Evolutionary conservation across 345 rosid species (phyloP).

Genomic region (Citrus sp.): DNA sequence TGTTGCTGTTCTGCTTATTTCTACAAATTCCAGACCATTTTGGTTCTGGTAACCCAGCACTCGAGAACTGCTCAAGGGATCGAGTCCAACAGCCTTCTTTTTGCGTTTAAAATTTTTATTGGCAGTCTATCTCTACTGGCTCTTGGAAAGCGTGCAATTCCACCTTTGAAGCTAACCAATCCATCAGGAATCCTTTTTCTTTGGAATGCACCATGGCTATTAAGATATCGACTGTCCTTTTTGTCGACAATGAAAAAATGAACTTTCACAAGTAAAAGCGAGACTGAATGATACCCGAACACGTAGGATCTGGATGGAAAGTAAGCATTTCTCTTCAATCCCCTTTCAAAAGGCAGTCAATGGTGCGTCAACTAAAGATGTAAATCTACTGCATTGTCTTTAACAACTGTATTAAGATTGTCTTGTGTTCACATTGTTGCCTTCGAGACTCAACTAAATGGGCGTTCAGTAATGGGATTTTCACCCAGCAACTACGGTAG

Average conservation of each 20-base stretch:
- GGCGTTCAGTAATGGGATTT: neutral
- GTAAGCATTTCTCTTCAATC: conserved; percentile 6
- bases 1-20: neutral
- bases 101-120: neutral
- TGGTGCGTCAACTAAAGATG: conserved; percentile 8
- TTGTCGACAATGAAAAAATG: neutral
- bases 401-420: neutral
- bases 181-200: conserved; percentile 1
- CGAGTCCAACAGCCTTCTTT: too few relatives aligned
- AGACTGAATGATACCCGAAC: conserved; percentile 1
- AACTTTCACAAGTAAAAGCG: neutral
- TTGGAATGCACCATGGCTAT: conserved; percentile 9
- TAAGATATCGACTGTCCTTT: neutral
- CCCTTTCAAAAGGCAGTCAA: conserved; percentile 2
- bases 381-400: neutral
- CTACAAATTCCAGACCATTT: neutral
- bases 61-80: too few relatives aligned
- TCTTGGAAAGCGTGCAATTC: neutral
- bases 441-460: neutral
- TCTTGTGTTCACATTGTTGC: neutral
- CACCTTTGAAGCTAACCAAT: neutral
- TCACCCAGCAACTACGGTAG: neutral
- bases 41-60: neutral
- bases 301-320: conserved; percentile 26
- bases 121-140: neutral